Evolutionary conservation across 1,284 basidiomycete genomes (phyloP).

Genomic region (Gymnopus androsaceus): DNA sequence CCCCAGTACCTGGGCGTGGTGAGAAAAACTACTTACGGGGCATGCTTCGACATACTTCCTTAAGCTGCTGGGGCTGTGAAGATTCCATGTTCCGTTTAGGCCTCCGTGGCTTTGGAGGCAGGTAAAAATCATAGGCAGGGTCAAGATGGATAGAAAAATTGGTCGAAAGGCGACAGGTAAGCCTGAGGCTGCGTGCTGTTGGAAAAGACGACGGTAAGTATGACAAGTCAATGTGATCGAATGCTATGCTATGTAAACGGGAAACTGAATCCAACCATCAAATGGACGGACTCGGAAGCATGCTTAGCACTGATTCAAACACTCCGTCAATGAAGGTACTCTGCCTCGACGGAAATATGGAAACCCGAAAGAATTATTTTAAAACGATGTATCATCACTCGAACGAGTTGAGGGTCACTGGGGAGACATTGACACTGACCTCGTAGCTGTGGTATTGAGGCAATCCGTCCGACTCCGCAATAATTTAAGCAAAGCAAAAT

Average conservation of each 20-base stretch:
- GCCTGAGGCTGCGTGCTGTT: slow-evolving; percentile 9
- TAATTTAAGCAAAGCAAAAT: slow-evolving; percentile 16
- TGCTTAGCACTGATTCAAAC: too few relatives aligned
- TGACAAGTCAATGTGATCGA: background rate
- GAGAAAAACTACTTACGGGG: slow-evolving; percentile 17
- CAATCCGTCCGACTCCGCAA: slow-evolving; percentile 8
- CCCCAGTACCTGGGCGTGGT: background rate
- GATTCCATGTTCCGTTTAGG: background rate
- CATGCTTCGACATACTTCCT: slow-evolving; percentile 12
- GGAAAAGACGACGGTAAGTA: too few relatives aligned
- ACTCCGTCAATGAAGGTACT: too few relatives aligned
- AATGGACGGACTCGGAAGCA: too few relatives aligned
- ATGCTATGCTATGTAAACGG: background rate
- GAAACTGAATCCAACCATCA: background rate
- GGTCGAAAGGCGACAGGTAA: slow-evolving; percentile 10
- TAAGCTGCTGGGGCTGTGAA: background rate
- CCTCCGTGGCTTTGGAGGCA: slow-evolving; percentile 3
- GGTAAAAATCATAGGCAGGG: slow-evolving; percentile 8
- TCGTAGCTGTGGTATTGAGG: slow-evolving; percentile 4
- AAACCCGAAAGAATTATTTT: too few relatives aligned
- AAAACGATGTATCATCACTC: too few relatives aligned
- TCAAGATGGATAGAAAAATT: slow-evolving; percentile 10
- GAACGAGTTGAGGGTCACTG: too few relatives aligned
- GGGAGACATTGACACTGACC: slow-evolving; percentile 1
- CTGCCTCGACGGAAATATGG: too few relatives aligned